Evolutionary conservation across 495 filamentous ascomycete genomes (phyloP).

Genomic region (Tuber brumale): DNA sequence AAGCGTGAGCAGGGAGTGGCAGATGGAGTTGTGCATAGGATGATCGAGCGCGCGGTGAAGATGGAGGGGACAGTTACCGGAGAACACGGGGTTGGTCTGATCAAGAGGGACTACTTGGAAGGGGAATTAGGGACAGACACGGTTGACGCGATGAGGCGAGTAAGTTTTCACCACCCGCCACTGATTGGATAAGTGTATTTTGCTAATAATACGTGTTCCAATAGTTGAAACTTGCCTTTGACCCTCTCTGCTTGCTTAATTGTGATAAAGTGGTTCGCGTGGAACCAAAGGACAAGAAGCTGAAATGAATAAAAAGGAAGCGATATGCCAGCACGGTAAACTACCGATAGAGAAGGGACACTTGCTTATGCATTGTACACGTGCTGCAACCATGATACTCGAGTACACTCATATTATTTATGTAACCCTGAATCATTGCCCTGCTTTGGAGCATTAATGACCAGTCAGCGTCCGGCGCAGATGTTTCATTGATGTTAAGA

Average conservation of each 20-base stretch:
- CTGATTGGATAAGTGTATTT: too few species aligned
- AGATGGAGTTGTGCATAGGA: constrained; percentile 67
- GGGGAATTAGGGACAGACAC: constrained; percentile 66
- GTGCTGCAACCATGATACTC: background rate
- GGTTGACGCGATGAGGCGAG: constrained; percentile 74
- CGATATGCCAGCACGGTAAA: background rate
- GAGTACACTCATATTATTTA: background rate
- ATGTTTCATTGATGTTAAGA: background rate
- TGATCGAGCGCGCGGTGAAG: constrained; percentile 77
- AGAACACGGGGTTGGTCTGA: constrained; percentile 73
- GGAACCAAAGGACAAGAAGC: constrained; percentile 46
- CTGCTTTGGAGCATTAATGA: background rate
- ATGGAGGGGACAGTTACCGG: constrained; percentile 80
- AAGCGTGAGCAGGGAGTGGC: constrained; percentile 57
- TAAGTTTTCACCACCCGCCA: constrained; percentile 37
- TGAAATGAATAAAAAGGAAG: background rate
- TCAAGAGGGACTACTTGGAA: constrained; percentile 72
- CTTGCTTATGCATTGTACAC: background rate
- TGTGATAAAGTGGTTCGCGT: constrained; percentile 72
- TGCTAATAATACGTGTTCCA: constrained; percentile 9
- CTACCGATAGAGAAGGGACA: background rate
- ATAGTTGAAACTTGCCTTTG: constrained; percentile 61
- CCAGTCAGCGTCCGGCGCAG: background rate
- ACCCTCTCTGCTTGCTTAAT: constrained; percentile 70
- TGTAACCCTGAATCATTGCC: background rate